Base-by-base conservation (phyloP, 2,329 filamentous ascomycete species). In the Talaromyces sp. region DNA sequence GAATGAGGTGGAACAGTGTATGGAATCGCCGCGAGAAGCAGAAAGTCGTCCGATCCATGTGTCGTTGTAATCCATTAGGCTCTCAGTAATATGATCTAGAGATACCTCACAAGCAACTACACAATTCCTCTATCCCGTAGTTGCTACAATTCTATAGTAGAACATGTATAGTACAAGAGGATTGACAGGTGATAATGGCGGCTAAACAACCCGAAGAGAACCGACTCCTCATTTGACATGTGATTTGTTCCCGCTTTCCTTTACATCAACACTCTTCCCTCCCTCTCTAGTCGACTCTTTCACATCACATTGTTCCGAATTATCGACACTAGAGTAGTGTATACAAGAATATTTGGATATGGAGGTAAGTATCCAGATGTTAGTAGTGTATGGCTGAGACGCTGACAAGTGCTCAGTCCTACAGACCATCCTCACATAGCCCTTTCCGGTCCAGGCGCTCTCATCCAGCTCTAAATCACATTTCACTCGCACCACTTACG, bases 401-500 rank as follows among this genome's bases (percentile, higher is more conserved):
- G 11, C 27, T 56, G 7, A 56, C 52, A 25, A 9, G n/a, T 39
- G 3, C 19, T 56, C 22, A 15, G 49, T 25, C 25, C 43, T 49
- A 50, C 41, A 33, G 64, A 45, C 70, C 70, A 41, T 65, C 67
- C 41, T 73, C 72, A 27, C 69, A 70, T 37, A 67, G 69, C 62
- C 70, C 72, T 62, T 78, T 78, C 68, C 74, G 73, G 37, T 78
- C 77, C 50, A 82, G 83, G 58, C 85, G 86, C 64, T 87, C 85
- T 59, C 84, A 86, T 70, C 85, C 85, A 58, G 86, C 86, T 67
- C 80, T 89, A 61, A 78, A 84, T 69, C 82, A 86, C 70, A 81
- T 88, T 67, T 87, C 86, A 50, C 80, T 88, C n/a, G 84, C 86
- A 70, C 86, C 86, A 45, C 79, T 89, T 64, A 84, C 82, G 63